Conservation (phyloP, 129 eudicot genomes). For the Smallanthus sonchifolius region DNA sequence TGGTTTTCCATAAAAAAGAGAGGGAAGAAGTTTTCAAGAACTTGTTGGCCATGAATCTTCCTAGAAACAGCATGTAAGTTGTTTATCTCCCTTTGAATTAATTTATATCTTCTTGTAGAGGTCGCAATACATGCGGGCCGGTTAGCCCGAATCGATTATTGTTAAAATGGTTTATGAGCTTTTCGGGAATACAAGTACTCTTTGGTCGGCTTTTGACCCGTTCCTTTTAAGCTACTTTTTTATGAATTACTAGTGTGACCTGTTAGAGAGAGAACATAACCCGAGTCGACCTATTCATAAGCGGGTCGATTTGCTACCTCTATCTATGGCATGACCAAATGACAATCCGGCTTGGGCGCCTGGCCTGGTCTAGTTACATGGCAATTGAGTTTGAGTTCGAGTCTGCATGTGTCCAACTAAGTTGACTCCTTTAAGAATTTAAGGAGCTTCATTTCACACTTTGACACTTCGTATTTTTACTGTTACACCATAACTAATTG, state of each 20-base stretch:
- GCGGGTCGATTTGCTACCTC: not conserved
- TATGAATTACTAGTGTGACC: no score
- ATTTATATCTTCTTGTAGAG: not conserved
- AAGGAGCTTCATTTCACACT: not conserved
- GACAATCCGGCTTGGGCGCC: not conserved
- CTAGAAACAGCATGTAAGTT: slow-evolving; percentile 94
- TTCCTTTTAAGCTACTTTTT: no score
- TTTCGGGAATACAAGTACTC: not conserved
- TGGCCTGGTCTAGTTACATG: not conserved
- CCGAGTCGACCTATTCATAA: not conserved
- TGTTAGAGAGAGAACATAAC: no score
- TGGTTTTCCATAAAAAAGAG: slow-evolving; percentile 97
- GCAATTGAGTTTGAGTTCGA: not conserved
- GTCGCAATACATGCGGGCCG: not conserved
- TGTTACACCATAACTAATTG: not conserved
- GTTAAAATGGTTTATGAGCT: not conserved
- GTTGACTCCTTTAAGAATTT: not conserved
- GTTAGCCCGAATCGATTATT: not conserved
- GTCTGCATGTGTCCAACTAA: not conserved
- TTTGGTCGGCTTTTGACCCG: not conserved
- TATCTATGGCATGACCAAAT: not conserved
- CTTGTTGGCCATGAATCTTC: slow-evolving; percentile 84
- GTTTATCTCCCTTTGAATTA: not conserved
- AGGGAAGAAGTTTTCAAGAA: slow-evolving; percentile 91
- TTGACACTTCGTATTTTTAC: not conserved